A percentile compares a stretch with the other conserved stretches of the same genome.
Conservation (phyloP, 306 rosid species). For the Begonia peltatifolia region DNA sequence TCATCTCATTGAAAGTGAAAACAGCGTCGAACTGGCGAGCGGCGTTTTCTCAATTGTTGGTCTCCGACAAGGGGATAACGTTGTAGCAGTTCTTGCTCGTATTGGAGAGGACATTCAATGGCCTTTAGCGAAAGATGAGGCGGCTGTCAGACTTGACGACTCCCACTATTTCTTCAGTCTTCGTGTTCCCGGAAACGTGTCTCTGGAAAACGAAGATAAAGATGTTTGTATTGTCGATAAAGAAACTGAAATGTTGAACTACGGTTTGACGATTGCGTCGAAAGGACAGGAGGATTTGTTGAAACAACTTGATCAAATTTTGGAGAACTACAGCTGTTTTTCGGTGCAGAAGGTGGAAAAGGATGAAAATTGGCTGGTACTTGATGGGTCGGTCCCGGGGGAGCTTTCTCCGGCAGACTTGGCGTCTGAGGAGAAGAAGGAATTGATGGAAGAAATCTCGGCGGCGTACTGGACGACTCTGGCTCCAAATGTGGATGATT, state of each 20-base stretch:
- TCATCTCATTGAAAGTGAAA: conserved; percentile 54
- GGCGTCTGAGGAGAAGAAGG: conserved; percentile 23
- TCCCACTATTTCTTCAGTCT: conserved; percentile 69
- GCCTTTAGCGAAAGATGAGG: conserved; percentile 74
- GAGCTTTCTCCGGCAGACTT: conserved; percentile 41
- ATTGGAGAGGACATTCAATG: conserved; percentile 55
- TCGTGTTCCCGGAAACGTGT: conserved; percentile 24
- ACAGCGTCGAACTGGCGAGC: conserved; percentile 60
- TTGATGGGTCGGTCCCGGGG: conserved; percentile 32
- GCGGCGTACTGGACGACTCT: conserved; percentile 81
- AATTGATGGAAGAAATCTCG: conserved; percentile 31
- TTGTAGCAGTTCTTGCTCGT: conserved; percentile 57
- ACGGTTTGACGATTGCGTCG: conserved; percentile 53
- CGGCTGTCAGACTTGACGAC: conserved; percentile 59
- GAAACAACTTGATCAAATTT: conserved; percentile 41
- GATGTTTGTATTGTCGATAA: not conserved
- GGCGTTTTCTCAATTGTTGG: conserved; percentile 50
- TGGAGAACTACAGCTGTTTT: conserved; percentile 48
- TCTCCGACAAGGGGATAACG: conserved; percentile 32
- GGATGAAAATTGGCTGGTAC: conserved; percentile 28
- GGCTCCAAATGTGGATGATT: conserved; percentile 93
- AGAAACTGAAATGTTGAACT: conserved; percentile 34
- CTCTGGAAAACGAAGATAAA: conserved; percentile 2
- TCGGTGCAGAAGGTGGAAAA: conserved; percentile 42
- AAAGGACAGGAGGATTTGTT: conserved; percentile 34